phyloP scores from a whole-genome alignment of 2,329 filamentous ascomycete genomes.

The Penicillium brasilianum region DNA sequence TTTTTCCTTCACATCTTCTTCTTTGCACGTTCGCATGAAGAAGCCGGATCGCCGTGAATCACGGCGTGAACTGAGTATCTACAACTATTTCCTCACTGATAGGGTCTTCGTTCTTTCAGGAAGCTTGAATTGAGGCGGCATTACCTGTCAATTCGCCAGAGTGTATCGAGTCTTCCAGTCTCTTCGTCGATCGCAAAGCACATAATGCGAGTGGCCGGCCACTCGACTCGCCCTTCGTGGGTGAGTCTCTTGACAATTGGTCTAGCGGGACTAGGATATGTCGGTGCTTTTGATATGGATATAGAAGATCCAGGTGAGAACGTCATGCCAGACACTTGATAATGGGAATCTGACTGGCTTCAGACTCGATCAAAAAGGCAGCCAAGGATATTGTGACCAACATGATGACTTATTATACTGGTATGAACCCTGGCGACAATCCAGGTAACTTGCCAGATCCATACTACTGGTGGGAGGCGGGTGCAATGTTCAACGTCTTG shows the following conservation, averaged over 20 bases:
- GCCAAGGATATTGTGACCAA: conserved; percentile 52
- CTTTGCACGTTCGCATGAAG: neutral
- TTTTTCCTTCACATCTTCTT: conserved; percentile 1
- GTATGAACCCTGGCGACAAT: conserved; percentile 53
- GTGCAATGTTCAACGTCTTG: conserved; percentile 49
- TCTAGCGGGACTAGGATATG: conserved; percentile 24
- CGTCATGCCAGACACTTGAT: neutral
- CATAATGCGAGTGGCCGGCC: conserved; percentile 21
- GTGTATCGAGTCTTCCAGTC: too few species aligned
- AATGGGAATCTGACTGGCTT: neutral
- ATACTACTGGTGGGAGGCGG: conserved; percentile 53
- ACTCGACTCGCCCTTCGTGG: conserved; percentile 25
- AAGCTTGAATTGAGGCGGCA: neutral
- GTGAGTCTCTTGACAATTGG: conserved; percentile 20
- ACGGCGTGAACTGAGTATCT: neutral
- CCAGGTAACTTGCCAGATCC: conserved; percentile 58
- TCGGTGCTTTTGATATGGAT: conserved; percentile 24
- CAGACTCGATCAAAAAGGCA: conserved; percentile 54
- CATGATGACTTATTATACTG: conserved; percentile 60
- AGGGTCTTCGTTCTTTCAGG: too few species aligned
- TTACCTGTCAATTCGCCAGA: neutral
- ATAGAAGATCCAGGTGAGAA: conserved; percentile 22
- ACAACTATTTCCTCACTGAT: too few species aligned
- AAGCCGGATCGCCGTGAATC: neutral
- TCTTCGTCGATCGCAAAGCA: neutral